Conservation (phyloP, 2,329 filamentous ascomycete species). For the Leptographium wingfieldii region DNA sequence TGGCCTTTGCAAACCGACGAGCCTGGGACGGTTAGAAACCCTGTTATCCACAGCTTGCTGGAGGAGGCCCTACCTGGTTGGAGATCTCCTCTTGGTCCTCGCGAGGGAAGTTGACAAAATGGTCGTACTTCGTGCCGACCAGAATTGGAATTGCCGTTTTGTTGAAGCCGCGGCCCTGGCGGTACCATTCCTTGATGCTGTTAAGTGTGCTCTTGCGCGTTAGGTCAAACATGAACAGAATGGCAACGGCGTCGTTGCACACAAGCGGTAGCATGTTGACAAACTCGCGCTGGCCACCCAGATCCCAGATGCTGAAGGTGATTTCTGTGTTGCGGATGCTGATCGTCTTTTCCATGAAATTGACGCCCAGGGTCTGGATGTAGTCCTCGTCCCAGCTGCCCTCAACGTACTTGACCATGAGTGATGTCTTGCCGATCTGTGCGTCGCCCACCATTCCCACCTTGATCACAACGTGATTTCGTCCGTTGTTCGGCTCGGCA, state of each 20-base stretch:
- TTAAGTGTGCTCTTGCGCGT: conserved; percentile 97
- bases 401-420: conserved; percentile 99
- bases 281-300: conserved; percentile 95
- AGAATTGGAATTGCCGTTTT: conserved; percentile 99
- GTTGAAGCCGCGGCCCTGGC: conserved; percentile 95
- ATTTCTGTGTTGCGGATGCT: conserved; percentile 99
- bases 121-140: conserved; percentile 96
- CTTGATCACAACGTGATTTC: conserved; percentile 87
- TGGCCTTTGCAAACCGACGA: conserved; percentile 90
- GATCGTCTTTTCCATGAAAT: conserved; percentile 99
- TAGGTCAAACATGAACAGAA: conserved; percentile 98
- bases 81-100: conserved; percentile 99
- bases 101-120: conserved; percentile 95
- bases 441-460: conserved; percentile 99
- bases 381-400: conserved; percentile 99
- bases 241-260: conserved; percentile 96
- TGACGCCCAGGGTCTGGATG: conserved; percentile 95
- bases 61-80: conserved; percentile 54
- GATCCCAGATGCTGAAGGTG: conserved; percentile 98
- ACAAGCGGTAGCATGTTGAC: conserved; percentile 99
- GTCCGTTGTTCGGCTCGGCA: conserved; percentile 29
- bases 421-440: conserved; percentile 95
- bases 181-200: conserved; percentile 99
- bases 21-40: conserved; percentile 42
- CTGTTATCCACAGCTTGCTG: neutral